These are phyloP conservation scores for Rhinocladiella similis DNA, from an alignment of 2,329 filamentous ascomycete species.

Conservation along the genomic window DNA sequence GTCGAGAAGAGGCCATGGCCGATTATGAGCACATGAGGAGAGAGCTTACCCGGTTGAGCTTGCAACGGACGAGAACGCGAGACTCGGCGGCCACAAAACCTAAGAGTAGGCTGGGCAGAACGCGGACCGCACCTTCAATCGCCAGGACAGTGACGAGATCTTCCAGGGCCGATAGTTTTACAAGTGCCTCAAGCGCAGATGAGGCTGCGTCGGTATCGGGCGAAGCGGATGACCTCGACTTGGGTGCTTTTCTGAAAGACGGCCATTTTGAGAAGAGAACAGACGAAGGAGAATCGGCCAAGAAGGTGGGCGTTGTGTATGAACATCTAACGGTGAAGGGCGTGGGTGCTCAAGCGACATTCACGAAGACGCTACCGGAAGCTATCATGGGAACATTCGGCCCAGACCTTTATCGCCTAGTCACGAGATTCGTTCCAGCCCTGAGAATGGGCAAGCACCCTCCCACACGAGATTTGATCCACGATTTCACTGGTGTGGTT, in stretches of 20 bases:
- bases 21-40: constrained; percentile 59
- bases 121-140: constrained; percentile 20
- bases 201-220: constrained; percentile 36
- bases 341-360: constrained; percentile 63
- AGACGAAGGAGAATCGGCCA: constrained; percentile 63
- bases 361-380: constrained; percentile 71
- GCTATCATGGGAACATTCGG: constrained; percentile 78
- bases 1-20: constrained; percentile 56
- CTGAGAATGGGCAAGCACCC: constrained; percentile 50
- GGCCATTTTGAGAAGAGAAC: constrained; percentile 74
- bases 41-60: constrained; percentile 56
- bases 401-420: constrained; percentile 69
- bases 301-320: constrained; percentile 76
- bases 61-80: constrained; percentile 36
- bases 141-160: constrained; percentile 11
- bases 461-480: constrained; percentile 57
- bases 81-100: constrained; percentile 27
- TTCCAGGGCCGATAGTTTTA: constrained; percentile 33
- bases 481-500: constrained; percentile 68
- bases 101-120: constrained; percentile 33
- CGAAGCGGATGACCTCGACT: constrained; percentile 57
- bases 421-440: constrained; percentile 56
- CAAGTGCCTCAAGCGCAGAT: constrained; percentile 41
- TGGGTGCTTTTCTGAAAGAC: constrained; percentile 69
- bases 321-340: constrained; percentile 75